Conservation (phyloP, 805 yeast genomes). For the Ogataea neopini region DNA sequence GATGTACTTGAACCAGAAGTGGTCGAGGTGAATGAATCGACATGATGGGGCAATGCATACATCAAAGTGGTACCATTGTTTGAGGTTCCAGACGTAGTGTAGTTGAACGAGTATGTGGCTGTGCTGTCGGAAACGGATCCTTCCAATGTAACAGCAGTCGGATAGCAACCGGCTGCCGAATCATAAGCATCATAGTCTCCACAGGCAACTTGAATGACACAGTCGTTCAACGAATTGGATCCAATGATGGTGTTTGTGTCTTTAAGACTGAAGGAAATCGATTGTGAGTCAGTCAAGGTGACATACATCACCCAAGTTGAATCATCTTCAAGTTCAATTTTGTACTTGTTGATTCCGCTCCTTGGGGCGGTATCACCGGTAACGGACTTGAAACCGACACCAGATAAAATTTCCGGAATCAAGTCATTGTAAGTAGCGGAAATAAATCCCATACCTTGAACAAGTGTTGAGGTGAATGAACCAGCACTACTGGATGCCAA, state of each 20-base stretch:
- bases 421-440: slow-evolving; percentile 61
- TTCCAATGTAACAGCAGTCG: slow-evolving; percentile 46
- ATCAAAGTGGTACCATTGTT: slow-evolving; percentile 44
- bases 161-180: slow-evolving; percentile 61
- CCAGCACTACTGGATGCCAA: slow-evolving; percentile 32
- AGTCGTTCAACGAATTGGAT: slow-evolving; percentile 45
- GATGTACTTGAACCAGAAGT: slow-evolving; percentile 35
- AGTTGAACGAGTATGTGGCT: slow-evolving; percentile 44
- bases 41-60: slow-evolving; percentile 56
- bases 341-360: slow-evolving; percentile 51
- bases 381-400: slow-evolving; percentile 59
- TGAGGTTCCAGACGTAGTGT: slow-evolving; percentile 46
- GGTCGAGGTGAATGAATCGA: slow-evolving; percentile 37
- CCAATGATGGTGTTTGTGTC: slow-evolving; percentile 42
- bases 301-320: slow-evolving; percentile 66
- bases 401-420: slow-evolving; percentile 53
- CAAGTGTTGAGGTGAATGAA: slow-evolving; percentile 56
- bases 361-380: slow-evolving; percentile 44
- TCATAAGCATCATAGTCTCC: slow-evolving; percentile 53
- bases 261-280: slow-evolving; percentile 29
- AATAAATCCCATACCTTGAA: slow-evolving; percentile 83
- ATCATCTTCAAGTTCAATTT: slow-evolving; percentile 50
- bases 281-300: slow-evolving; percentile 43
- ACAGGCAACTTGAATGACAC: slow-evolving; percentile 60
- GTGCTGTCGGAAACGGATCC: slow-evolving; percentile 42